Percentiles rank a stretch among this genome's conserved stretches.
Evolutionary conservation across 257 asterid genomes (phyloP).

Genomic region (Solanum paucissectum): DNA sequence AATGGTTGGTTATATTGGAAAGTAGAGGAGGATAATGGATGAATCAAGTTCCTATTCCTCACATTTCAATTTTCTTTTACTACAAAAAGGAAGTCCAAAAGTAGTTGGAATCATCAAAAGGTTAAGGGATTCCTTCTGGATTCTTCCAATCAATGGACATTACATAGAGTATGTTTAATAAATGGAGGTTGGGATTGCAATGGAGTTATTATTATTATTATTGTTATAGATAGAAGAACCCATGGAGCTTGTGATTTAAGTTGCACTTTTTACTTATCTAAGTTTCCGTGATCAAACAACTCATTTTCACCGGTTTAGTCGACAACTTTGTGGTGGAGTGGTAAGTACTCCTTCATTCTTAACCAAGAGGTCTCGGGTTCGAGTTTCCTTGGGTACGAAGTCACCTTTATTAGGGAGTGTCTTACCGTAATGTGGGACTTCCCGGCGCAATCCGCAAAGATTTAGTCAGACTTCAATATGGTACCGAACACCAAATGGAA

Average conservation of each 20-base stretch:
- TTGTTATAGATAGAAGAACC: too few relatives aligned
- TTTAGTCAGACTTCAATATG: too few relatives aligned
- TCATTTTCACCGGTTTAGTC: neutral
- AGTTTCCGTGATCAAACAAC: neutral
- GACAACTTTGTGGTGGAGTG: too few relatives aligned
- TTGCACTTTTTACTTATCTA: neutral
- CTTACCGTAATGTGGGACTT: too few relatives aligned
- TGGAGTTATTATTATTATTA: neutral
- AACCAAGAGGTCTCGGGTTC: too few relatives aligned
- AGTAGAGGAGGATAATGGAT: neutral
- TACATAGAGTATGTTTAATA: neutral
- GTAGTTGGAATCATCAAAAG: neutral
- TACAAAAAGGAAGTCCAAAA: neutral
- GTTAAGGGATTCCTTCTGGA: neutral
- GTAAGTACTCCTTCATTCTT: too few relatives aligned
- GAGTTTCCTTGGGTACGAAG: too few relatives aligned
- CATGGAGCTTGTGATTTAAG: neutral
- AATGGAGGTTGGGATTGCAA: neutral
- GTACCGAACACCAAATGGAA: too few relatives aligned
- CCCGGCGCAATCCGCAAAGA: rapidly evolving
- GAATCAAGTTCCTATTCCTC: neutral
- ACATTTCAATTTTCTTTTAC: neutral
- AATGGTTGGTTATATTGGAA: neutral
- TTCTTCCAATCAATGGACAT: neutral
- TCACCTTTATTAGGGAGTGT: too few relatives aligned